A percentile compares a stretch with the other conserved stretches of the same genome.
Conservation (phyloP, 2,329 filamentous ascomycete genomes). For the Pseudogymnoascus sp. region DNA sequence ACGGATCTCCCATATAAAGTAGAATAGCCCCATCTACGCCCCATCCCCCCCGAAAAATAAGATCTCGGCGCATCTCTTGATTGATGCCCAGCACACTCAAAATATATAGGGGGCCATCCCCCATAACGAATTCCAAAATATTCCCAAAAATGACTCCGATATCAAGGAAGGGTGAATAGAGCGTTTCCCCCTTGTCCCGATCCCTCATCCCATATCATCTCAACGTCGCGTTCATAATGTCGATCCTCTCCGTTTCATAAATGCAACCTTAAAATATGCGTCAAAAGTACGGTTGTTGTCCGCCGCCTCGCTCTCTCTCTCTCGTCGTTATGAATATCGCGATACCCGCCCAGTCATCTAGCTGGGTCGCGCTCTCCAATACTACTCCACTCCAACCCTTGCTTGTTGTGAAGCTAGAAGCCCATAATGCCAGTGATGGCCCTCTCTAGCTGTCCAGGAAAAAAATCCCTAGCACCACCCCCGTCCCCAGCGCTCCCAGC, state of each 20-base stretch:
- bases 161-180: slow-evolving; percentile 1
- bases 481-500: background rate
- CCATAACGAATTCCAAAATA: background rate
- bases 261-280: background rate
- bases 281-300: background rate
- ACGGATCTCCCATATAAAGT: background rate
- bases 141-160: slow-evolving; percentile 1
- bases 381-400: background rate
- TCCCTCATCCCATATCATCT: slow-evolving; percentile 5
- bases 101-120: background rate
- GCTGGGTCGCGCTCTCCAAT: background rate
- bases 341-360: background rate
- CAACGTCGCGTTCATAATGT: slow-evolving; percentile 6
- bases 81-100: slow-evolving; percentile 2
- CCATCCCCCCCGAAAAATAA: background rate
- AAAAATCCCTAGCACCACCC: background rate
- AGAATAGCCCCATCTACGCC: background rate
- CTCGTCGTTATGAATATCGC: background rate
- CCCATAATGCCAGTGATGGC: background rate
- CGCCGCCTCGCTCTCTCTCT: background rate
- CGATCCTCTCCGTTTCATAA: slow-evolving; percentile 4
- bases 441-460: slow-evolving; percentile 3
- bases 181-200: background rate
- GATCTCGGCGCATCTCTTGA: background rate
- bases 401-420: slow-evolving; percentile 2